Base-by-base conservation (phyloP, 441 rosid genomes). In the California macrophylla region DNA sequence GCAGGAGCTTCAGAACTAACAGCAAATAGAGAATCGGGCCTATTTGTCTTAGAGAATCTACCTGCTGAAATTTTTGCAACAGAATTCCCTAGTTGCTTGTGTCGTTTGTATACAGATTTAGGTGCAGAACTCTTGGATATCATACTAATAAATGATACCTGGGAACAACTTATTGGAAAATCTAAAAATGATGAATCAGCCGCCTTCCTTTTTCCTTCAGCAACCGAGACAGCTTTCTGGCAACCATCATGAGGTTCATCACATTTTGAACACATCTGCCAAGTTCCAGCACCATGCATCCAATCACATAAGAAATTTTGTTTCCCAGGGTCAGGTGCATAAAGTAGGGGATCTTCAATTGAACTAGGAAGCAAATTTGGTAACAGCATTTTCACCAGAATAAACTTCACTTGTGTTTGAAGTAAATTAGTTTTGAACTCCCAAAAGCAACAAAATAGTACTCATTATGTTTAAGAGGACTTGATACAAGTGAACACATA, bases 101-200 rank as follows among this genome's bases (percentile, higher is more conserved):
- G 85, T 82, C 97, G 86, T 58, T 68, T 68, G 75, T 93, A 89
- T 65, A 86, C 96, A 72, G 79, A 71, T 26, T 75, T 74, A 24
- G 77, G 79, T 30, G 50, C 69, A 66, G 74, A 38, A 69, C 68
- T 74, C 72, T 76, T 78, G 32, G 85, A 77, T 81, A 78, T 78
- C 62, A 78, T 76, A 67, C 74, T 72, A 68, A 72, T 75, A 64
- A 79, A 75, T 72, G 86, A 83, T 60, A 40, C 71, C 71, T 78
- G 73, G 47, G 81, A 73, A 83, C 74, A 62, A 28, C 66, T 79
- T 75, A 69, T 75, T 63, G 68, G 61, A 75, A 54, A 71, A 68
- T 71, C 80, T 30, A 74, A 76, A 52, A 52, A 68, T 74, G 74
- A 71, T 67, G 76, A 74, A 76, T 69, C 71, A 66, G 75, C 76